Percentiles rank a stretch among this genome's conserved stretches.
These are phyloP conservation scores for Naganishia liquefaciens DNA, from an alignment of 1,284 basidiomycete species.

Conservation along the genomic window DNA sequence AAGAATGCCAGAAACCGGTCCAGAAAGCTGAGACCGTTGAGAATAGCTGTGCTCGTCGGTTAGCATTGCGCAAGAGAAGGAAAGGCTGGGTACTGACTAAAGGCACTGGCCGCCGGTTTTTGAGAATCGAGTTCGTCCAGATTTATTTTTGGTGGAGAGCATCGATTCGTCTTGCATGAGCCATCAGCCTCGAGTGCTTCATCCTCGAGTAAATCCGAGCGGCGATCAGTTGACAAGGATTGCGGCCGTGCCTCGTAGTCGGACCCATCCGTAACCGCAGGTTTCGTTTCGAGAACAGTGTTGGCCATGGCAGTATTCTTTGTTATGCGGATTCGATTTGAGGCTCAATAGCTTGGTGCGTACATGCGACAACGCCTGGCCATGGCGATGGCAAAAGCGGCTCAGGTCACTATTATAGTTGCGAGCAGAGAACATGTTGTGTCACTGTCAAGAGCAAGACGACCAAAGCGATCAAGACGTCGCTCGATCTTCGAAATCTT, in stretches of 20 bases:
- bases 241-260: constrained; percentile 3
- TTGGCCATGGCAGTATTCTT: background rate
- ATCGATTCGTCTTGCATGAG: constrained; percentile 8
- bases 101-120: constrained; percentile 23
- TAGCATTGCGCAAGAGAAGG: background rate
- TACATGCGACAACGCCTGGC: too few species aligned
- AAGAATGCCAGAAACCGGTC: constrained; percentile 72
- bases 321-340: too few species aligned
- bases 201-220: constrained; percentile 13
- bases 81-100: constrained; percentile 13
- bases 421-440: too few species aligned
- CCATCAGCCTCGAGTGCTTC: constrained; percentile 10
- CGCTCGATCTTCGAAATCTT: background rate
- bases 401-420: too few species aligned
- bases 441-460: too few species aligned
- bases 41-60: constrained; percentile 35
- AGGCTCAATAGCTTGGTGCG: too few species aligned
- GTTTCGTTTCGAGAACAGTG: background rate
- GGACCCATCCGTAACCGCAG: background rate
- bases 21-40: constrained; percentile 55
- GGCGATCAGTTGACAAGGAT: constrained; percentile 3
- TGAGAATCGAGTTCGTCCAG: constrained; percentile 9
- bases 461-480: background rate
- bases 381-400: too few species aligned
- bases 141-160: constrained; percentile 10